A percentile compares a stretch with the other conserved stretches of the same genome.
Evolutionary conservation across 345 rosid species (phyloP).

Genomic region (Pugionium cornutum): DNA sequence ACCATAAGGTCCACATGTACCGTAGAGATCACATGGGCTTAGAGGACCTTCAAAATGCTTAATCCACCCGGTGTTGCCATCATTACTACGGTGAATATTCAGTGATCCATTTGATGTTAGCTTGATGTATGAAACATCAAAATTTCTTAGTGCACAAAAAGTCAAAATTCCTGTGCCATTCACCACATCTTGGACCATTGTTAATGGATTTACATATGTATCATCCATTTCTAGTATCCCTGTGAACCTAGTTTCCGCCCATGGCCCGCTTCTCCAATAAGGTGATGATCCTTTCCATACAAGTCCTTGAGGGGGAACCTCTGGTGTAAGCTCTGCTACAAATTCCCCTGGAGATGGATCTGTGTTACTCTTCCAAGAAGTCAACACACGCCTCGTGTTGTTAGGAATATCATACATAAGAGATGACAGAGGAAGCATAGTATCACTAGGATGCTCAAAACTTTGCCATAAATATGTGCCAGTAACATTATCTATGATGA

Average conservation of each 20-base stretch:
- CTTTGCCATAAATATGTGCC: constrained; percentile 21
- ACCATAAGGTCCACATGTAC: constrained; percentile 38
- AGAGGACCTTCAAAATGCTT: constrained; percentile 6
- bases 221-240: constrained; percentile 17
- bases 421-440: constrained; percentile 5
- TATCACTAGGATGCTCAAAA: constrained; percentile 22
- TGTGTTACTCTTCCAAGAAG: constrained; percentile 20
- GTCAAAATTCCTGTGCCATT: constrained; percentile 14
- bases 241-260: constrained; percentile 16
- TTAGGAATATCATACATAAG: constrained; percentile 3
- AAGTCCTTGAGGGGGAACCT: constrained; percentile 18
- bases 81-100: constrained; percentile 7
- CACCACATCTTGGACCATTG: background rate
- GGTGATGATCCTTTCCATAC: constrained; percentile 20
- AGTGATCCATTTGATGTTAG: constrained; percentile 24
- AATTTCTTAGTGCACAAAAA: constrained; percentile 4
- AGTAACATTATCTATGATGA: constrained; percentile 13
- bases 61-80: constrained; percentile 1
- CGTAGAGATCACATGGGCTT: constrained; percentile 23
- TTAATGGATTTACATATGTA: constrained; percentile 16
- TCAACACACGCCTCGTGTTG: constrained; percentile 5
- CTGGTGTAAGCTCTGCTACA: constrained; percentile 2
- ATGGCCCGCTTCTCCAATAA: constrained; percentile 33
- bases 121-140: constrained; percentile 2
- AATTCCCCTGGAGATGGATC: constrained; percentile 28